phyloP scores from a whole-genome alignment of 169 alveolate species.

The Prorocentrum cordatum region DNA sequence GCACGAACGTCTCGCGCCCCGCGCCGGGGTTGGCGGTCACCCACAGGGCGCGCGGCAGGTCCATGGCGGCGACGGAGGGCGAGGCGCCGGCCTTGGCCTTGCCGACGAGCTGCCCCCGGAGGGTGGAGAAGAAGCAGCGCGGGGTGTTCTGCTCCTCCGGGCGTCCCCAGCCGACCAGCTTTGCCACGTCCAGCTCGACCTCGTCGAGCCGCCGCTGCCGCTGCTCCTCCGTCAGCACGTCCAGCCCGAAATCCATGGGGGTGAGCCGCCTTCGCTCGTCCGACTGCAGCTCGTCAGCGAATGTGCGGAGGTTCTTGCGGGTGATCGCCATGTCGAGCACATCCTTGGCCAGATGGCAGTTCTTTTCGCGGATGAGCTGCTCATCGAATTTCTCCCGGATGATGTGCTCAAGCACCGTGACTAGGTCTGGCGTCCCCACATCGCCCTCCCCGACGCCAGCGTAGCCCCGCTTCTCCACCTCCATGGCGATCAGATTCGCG shows the following conservation, averaged over 20 bases:
- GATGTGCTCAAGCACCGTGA: constrained; percentile 61
- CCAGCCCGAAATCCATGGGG: constrained; percentile 65
- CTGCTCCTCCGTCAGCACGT: constrained; percentile 66
- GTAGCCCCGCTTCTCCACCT: constrained; percentile 61
- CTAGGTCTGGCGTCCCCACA: constrained; percentile 36
- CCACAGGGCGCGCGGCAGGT: constrained; percentile 57
- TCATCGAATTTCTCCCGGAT: constrained; percentile 45
- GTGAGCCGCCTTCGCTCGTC: constrained; percentile 56
- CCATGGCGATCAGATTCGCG: constrained; percentile 37
- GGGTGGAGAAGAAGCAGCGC: constrained; percentile 33
- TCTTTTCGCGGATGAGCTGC: constrained; percentile 60
- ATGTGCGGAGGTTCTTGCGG: constrained; percentile 52
- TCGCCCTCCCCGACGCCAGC: constrained; percentile 64
- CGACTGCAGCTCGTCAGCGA: constrained; percentile 10
- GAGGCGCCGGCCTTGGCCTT: not conserved
- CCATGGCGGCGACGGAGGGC: not conserved
- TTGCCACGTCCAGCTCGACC: constrained; percentile 36
- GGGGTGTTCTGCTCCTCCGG: not conserved
- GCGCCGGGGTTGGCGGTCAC: constrained; percentile 50
- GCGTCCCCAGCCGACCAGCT: constrained; percentile 52
- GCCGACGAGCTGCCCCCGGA: constrained; percentile 39
- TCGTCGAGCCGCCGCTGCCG: constrained; percentile 43
- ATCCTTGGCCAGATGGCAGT: constrained; percentile 63
- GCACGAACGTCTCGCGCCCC: constrained; percentile 49
- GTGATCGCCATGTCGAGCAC: constrained; percentile 46